A percentile compares a stretch with the other conserved stretches of the same genome.
Evolutionary conservation across 331 rosid species (phyloP).

Genomic region (Spiraea crenata): DNA sequence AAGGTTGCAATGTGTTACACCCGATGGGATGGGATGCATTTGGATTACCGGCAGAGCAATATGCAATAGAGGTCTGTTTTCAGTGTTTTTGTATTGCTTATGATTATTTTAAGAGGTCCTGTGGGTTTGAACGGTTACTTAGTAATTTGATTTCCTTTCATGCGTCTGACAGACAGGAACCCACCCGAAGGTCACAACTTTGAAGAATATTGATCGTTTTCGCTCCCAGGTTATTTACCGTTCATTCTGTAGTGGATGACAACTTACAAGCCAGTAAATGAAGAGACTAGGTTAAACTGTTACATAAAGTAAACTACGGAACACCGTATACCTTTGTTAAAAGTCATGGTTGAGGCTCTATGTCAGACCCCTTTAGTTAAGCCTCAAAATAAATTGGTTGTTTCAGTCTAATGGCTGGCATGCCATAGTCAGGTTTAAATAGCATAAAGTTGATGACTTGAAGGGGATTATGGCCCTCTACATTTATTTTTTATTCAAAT

Average conservation of each 20-base stretch:
- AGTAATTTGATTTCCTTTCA: constrained; percentile 11
- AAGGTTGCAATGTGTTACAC: constrained; percentile 83
- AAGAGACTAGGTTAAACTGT: background rate
- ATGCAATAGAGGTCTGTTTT: constrained; percentile 75
- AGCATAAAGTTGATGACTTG: background rate
- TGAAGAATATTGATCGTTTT: constrained; percentile 46
- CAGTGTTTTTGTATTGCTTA: constrained; percentile 21
- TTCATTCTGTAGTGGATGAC: constrained; percentile 1
- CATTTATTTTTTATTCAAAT: background rate
- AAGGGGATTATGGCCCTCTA: background rate
- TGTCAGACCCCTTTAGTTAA: background rate
- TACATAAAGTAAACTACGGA: background rate
- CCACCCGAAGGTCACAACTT: constrained; percentile 84
- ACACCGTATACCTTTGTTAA: background rate
- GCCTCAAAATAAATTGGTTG: background rate
- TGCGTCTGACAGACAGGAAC: constrained; percentile 79
- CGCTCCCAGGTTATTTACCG: constrained; percentile 36
- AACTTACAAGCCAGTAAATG: background rate
- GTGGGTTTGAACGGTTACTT: background rate
- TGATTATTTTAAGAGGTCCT: background rate
- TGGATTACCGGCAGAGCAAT: constrained; percentile 97
- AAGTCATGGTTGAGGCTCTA: background rate
- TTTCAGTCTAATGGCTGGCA: background rate
- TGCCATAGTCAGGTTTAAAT: background rate
- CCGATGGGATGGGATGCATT: constrained; percentile 99